Conservation (phyloP, 495 filamentous ascomycete species). For the Aspergillus bridgeri region DNA sequence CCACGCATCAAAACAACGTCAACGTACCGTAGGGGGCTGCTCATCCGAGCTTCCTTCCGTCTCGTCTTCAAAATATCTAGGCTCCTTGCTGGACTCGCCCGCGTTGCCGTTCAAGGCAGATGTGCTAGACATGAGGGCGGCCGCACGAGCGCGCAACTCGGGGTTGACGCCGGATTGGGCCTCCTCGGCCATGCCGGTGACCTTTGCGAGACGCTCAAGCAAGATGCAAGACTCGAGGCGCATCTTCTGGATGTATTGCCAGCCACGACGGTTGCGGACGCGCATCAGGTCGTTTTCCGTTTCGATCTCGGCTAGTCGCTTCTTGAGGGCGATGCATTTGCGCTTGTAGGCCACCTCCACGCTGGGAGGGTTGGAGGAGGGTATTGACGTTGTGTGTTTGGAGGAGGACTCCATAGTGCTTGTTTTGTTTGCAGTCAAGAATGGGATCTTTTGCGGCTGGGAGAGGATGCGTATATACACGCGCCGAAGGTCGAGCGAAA, state of each 20-base stretch:
- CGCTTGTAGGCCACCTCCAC: conserved; percentile 94
- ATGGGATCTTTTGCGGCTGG: too few relatives aligned
- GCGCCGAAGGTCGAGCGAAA: neutral
- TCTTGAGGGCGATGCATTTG: conserved; percentile 95
- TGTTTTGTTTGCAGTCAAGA: conserved; percentile 1
- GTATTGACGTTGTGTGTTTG: conserved; percentile 19
- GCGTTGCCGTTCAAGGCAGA: conserved; percentile 24
- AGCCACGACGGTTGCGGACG: conserved; percentile 72
- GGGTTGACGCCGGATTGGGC: conserved; percentile 34
- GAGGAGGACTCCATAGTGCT: conserved; percentile 31
- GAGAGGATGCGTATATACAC: neutral
- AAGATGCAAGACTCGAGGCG: conserved; percentile 87
- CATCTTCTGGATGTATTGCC: conserved; percentile 83
- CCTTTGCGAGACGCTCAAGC: conserved; percentile 79
- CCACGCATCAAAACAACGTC: neutral
- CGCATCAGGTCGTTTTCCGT: conserved; percentile 78
- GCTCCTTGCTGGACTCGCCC: conserved; percentile 6
- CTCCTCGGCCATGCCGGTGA: conserved; percentile 68
- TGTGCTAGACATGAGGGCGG: conserved; percentile 31
- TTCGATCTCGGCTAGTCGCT: conserved; percentile 85
- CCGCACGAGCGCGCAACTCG: conserved; percentile 34
- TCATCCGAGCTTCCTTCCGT: conserved; percentile 50
- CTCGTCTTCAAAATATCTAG: conserved; percentile 40
- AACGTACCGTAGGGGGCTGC: conserved; percentile 43
- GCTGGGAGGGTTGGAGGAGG: conserved; percentile 64